A percentile compares a stretch with the other conserved stretches of the same genome.
Evolutionary conservation across 139 green algal species (phyloP).

Genomic region (Astrephomene gubernaculifera): DNA sequence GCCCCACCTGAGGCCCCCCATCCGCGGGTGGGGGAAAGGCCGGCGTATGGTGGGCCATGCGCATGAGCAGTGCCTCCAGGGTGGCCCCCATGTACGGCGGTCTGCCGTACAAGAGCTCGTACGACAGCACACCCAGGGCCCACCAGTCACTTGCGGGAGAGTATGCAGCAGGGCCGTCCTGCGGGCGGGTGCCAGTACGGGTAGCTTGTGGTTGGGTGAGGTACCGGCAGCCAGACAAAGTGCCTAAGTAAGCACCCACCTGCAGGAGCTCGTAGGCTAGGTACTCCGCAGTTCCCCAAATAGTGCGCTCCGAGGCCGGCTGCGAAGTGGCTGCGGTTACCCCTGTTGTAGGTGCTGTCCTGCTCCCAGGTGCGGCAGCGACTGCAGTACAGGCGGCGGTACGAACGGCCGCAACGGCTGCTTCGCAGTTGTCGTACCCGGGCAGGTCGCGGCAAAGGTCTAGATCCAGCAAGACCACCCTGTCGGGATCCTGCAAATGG

Average conservation of each 20-base stretch:
- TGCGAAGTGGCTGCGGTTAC: background rate
- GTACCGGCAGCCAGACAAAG: background rate
- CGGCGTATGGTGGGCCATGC: background rate
- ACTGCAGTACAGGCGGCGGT: background rate
- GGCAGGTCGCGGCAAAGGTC: slow-evolving; percentile 20
- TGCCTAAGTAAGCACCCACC: background rate
- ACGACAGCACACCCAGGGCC: slow-evolving; percentile 27
- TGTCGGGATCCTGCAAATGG: background rate
- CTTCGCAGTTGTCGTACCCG: background rate
- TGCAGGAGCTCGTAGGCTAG: slow-evolving; percentile 26
- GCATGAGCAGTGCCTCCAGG: slow-evolving; percentile 17
- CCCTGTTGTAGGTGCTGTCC: too few species aligned
- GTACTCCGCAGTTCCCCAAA: slow-evolving; percentile 34
- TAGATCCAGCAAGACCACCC: background rate
- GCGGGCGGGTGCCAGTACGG: background rate
- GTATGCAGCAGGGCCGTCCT: slow-evolving; percentile 22
- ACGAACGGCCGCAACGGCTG: background rate
- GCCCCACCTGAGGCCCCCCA: slow-evolving; percentile 24
- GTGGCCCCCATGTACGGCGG: background rate
- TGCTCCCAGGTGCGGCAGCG: background rate
- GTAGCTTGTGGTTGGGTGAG: background rate
- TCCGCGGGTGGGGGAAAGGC: background rate
- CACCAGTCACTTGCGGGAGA: slow-evolving; percentile 36
- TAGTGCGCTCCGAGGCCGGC: too few species aligned
- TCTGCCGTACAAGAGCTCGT: slow-evolving; percentile 42